phyloP scores from a whole-genome alignment of 345 rosid genomes.

The Geranium brycei region DNA sequence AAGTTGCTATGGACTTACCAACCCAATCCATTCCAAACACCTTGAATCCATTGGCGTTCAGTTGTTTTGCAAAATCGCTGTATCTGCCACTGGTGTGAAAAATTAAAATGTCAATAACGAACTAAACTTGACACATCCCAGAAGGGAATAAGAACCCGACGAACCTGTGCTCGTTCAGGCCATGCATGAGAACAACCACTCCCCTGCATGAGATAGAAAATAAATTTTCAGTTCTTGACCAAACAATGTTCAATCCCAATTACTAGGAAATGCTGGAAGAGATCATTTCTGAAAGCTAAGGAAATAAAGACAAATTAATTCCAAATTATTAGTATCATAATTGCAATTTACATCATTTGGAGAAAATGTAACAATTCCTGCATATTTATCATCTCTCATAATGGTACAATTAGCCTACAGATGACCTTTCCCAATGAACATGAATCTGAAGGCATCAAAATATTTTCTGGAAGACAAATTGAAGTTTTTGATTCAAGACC shows the following conservation, averaged over 20 bases:
- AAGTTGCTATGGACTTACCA: constrained; percentile 32
- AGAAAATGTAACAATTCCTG: too few relatives aligned
- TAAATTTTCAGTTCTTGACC: neutral
- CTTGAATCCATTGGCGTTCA: constrained; percentile 69
- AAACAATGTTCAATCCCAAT: neutral
- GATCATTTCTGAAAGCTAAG: neutral
- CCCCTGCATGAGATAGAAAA: constrained; percentile 44
- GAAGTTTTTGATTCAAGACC: too few relatives aligned
- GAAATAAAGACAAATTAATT: neutral
- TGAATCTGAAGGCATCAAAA: too few relatives aligned
- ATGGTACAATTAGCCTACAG: too few relatives aligned
- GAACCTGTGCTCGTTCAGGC: constrained; percentile 91
- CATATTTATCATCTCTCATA: too few relatives aligned
- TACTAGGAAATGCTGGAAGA: neutral
- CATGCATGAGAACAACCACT: constrained; percentile 62
- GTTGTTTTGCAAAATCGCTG: constrained; percentile 67
- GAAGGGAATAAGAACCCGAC: neutral
- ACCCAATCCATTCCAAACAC: constrained; percentile 94
- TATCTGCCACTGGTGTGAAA: constrained; percentile 58
- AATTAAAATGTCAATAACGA: neutral
- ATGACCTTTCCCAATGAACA: too few relatives aligned
- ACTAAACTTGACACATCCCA: neutral
- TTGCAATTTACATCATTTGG: neutral
- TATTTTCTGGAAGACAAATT: too few relatives aligned
- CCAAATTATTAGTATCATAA: too few relatives aligned